Conservation (phyloP, 2,329 filamentous ascomycete genomes). For the Calonectria naviculata region DNA sequence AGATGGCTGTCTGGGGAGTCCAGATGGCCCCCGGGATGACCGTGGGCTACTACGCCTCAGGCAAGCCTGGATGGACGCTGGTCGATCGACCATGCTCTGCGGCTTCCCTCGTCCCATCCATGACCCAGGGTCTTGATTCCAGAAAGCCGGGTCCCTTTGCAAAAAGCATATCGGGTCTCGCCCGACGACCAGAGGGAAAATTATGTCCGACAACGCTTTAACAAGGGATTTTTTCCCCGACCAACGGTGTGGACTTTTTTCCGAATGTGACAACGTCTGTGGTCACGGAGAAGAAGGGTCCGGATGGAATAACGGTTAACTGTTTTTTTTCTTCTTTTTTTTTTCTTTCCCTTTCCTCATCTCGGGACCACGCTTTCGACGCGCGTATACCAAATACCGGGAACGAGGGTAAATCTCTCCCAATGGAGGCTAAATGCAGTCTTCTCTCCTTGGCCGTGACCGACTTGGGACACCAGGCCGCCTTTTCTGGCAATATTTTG, state of each 20-base stretch:
- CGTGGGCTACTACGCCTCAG: not conserved
- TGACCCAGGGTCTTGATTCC: slow-evolving; percentile 2
- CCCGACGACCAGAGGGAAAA: not conserved
- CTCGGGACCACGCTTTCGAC: not conserved
- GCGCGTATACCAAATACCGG: not conserved
- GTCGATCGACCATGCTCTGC: slow-evolving; percentile 3
- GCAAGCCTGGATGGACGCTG: slow-evolving; percentile 3
- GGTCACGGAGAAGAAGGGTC: not conserved
- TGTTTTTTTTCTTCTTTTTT: not conserved
- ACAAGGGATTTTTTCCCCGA: not conserved
- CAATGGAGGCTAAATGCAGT: not conserved
- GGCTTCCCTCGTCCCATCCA: not conserved
- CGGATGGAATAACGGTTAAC: not conserved
- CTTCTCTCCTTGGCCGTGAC: not conserved
- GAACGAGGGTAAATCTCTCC: not conserved
- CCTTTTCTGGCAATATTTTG: not conserved
- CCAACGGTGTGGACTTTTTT: not conserved
- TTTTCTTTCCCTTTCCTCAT: not conserved
- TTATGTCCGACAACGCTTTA: not conserved
- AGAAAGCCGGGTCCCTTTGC: not conserved
- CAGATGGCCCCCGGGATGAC: not conserved
- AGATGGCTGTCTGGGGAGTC: slow-evolving; percentile 1
- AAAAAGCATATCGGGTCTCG: slow-evolving; percentile 6
- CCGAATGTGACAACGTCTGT: not conserved
- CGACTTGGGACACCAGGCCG: not conserved